phyloP scores from a whole-genome alignment of 2,329 filamentous ascomycete genomes.

The Beauveria sp. region DNA sequence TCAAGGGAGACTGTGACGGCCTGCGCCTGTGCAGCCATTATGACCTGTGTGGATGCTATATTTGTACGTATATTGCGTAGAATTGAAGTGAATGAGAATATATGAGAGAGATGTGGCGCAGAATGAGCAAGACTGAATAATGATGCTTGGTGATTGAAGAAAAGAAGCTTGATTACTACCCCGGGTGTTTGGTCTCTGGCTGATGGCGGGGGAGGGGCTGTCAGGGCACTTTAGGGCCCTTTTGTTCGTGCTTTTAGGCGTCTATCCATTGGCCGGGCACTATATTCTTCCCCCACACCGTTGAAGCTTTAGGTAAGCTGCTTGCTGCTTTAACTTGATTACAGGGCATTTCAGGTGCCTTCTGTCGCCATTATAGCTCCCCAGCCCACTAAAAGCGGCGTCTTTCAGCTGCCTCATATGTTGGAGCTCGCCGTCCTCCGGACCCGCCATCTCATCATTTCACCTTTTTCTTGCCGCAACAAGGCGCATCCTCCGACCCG shows the following conservation, averaged over 20 bases:
- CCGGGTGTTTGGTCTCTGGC: neutral
- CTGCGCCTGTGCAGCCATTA: conserved; percentile 42
- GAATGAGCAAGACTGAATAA: neutral
- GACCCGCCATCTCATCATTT: neutral
- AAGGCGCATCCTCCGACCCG: neutral
- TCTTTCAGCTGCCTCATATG: neutral
- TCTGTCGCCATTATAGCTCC: too few species aligned
- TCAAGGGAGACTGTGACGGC: conserved; percentile 55
- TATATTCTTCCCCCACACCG: neutral
- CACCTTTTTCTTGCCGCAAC: conserved; percentile 1
- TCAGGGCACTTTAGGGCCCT: neutral
- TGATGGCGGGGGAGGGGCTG: conserved; percentile 10
- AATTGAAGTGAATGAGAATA: neutral
- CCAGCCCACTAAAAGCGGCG: neutral
- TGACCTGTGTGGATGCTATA: neutral
- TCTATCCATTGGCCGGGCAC: neutral
- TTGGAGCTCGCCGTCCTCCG: conserved; percentile 29
- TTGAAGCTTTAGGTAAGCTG: neutral
- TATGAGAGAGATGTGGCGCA: neutral
- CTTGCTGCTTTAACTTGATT: neutral
- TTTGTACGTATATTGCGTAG: neutral
- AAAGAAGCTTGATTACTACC: neutral
- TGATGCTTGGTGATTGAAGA: neutral
- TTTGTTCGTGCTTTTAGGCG: neutral
- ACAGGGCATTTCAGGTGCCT: neutral